Evolutionary conservation across 2,329 filamentous ascomycete species (phyloP).

Genomic region (Cladosporium sp.): DNA sequence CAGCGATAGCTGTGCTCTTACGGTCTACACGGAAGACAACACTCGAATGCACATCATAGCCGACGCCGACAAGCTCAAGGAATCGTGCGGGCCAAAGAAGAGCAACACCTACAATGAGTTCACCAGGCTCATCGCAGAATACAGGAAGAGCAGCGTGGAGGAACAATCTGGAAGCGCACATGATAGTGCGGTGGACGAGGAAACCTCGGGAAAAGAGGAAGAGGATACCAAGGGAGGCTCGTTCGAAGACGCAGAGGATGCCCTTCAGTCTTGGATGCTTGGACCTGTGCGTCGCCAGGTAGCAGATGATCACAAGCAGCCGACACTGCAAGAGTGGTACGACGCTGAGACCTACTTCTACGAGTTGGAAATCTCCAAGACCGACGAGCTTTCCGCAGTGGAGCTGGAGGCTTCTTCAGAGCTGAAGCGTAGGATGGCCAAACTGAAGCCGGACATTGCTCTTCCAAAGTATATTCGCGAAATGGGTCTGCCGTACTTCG

Average conservation of each 20-base stretch:
- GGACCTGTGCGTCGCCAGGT: conserved; percentile 19
- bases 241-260: conserved; percentile 20
- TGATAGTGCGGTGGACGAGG: conserved; percentile 24
- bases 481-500: conserved; percentile 86
- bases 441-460: conserved; percentile 74
- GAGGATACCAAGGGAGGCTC: conserved; percentile 1
- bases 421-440: conserved; percentile 85
- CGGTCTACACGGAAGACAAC: conserved; percentile 21
- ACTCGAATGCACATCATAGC: conserved; percentile 31
- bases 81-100: conserved; percentile 18
- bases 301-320: conserved; percentile 9
- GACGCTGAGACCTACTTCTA: conserved; percentile 27
- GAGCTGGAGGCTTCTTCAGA: conserved; percentile 38
- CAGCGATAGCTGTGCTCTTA: conserved; percentile 29
- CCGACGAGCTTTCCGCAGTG: conserved; percentile 23
- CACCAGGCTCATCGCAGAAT: conserved; percentile 19
- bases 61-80: conserved; percentile 22
- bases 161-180: not conserved
- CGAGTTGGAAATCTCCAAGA: conserved; percentile 20
- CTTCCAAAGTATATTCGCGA: conserved; percentile 62
- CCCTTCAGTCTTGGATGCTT: conserved; percentile 30
- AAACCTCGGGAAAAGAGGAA: not conserved
- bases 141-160: conserved; percentile 16
- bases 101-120: conserved; percentile 21
- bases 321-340: conserved; percentile 31